Conservation (phyloP, 2,329 filamentous ascomycete genomes). For the Bisporella sp. region DNA sequence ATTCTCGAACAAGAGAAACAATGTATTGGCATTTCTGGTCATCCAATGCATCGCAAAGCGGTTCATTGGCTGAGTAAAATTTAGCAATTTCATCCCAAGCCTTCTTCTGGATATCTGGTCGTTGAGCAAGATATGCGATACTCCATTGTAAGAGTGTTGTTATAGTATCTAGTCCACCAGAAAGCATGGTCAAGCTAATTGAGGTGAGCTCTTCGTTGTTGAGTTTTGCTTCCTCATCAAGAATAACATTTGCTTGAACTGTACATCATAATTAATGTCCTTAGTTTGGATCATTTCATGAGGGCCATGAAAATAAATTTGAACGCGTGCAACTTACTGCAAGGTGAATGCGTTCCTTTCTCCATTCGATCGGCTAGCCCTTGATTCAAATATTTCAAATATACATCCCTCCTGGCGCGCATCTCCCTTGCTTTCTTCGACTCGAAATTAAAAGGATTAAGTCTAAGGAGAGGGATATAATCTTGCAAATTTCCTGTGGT, state of each 20-base stretch:
- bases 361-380: slow-evolving; percentile 54
- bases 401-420: slow-evolving; percentile 51
- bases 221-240: slow-evolving; percentile 55
- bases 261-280: too few relatives aligned
- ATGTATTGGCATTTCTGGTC: slow-evolving; percentile 59
- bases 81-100: slow-evolving; percentile 49
- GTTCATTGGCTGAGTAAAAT: slow-evolving; percentile 42
- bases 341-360: slow-evolving; percentile 53
- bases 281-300: too few relatives aligned
- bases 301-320: too few relatives aligned
- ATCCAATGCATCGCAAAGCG: slow-evolving; percentile 52
- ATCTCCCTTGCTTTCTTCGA: slow-evolving; percentile 52
- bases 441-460: slow-evolving; percentile 56
- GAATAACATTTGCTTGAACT: slow-evolving; percentile 57
- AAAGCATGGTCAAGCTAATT: slow-evolving; percentile 63
- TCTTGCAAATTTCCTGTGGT: slow-evolving; percentile 56
- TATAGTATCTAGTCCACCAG: slow-evolving; percentile 59
- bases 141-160: slow-evolving; percentile 61
- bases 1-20: slow-evolving; percentile 56
- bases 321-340: slow-evolving; percentile 29
- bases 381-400: slow-evolving; percentile 48
- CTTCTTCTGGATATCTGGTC: slow-evolving; percentile 55
- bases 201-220: slow-evolving; percentile 56
- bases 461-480: slow-evolving; percentile 49
- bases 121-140: slow-evolving; percentile 50